A percentile compares a stretch with the other conserved stretches of the same genome.
Evolutionary conservation across 1,139 yeast genomes (phyloP).

Genomic region (Yamadazyma songkhlaensis): DNA sequence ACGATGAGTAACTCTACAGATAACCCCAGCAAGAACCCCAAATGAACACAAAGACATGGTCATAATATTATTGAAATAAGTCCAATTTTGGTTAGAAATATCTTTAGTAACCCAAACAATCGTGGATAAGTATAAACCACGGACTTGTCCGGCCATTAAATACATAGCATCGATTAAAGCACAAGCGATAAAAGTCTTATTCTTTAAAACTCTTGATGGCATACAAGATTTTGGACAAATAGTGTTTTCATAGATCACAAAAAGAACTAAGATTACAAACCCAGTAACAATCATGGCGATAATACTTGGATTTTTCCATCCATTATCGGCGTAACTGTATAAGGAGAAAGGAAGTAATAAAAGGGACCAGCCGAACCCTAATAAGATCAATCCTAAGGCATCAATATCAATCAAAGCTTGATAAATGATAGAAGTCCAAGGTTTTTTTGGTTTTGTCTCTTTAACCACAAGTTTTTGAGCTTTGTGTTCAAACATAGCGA

Average conservation of each 20-base stretch:
- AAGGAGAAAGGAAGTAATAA: slow-evolving; percentile 30
- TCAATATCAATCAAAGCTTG: slow-evolving; percentile 25
- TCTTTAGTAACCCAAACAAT: slow-evolving; percentile 16
- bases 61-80: slow-evolving; percentile 28
- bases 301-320: slow-evolving; percentile 33
- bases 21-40: slow-evolving; percentile 27
- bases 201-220: slow-evolving; percentile 25
- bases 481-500: slow-evolving; percentile 23
- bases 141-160: slow-evolving; percentile 18
- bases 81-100: slow-evolving; percentile 26
- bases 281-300: slow-evolving; percentile 37
- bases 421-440: slow-evolving; percentile 10
- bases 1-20: slow-evolving; percentile 25
- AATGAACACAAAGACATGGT: slow-evolving; percentile 30
- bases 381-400: slow-evolving; percentile 26
- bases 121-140: slow-evolving; percentile 10
- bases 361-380: slow-evolving; percentile 31
- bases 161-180: slow-evolving; percentile 19
- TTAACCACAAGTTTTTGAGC: slow-evolving; percentile 16
- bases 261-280: slow-evolving; percentile 23
- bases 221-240: slow-evolving; percentile 28
- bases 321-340: slow-evolving; percentile 18
- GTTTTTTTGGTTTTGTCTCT: slow-evolving; percentile 2
- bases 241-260: slow-evolving; percentile 22
- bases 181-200: slow-evolving; percentile 25